Evolutionary conservation across 2,329 filamentous ascomycete species (phyloP).

Genomic region (Aspergillaceae sp.): DNA sequence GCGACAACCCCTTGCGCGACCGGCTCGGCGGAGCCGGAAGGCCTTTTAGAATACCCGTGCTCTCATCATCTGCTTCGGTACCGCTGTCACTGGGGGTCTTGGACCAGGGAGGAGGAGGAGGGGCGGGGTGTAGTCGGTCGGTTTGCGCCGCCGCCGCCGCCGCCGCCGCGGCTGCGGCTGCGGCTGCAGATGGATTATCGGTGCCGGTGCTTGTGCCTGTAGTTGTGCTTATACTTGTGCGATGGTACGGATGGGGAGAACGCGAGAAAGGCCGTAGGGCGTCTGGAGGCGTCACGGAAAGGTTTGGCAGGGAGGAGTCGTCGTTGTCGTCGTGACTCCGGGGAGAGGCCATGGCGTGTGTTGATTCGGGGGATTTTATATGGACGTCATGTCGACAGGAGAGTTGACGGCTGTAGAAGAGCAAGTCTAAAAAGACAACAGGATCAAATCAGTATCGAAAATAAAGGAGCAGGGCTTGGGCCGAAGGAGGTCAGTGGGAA

Average conservation of each 20-base stretch:
- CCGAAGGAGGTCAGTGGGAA: background rate
- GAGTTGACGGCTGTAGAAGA: conserved; percentile 3
- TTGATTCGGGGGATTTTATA: conserved; percentile 7
- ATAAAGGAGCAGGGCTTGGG: too few relatives aligned
- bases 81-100: conserved; percentile 74
- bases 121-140: conserved; percentile 18
- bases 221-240: conserved; percentile 36
- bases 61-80: conserved; percentile 91
- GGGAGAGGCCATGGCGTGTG: conserved; percentile 23
- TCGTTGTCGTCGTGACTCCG: conserved; percentile 21
- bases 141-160: conserved; percentile 21
- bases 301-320: background rate
- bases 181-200: conserved; percentile 15
- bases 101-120: conserved; percentile 41
- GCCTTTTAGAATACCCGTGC: conserved; percentile 64
- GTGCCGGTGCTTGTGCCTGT: conserved; percentile 43
- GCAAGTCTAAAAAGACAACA: background rate
- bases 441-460: too few relatives aligned
- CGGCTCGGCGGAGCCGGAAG: conserved; percentile 68
- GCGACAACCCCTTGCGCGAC: conserved; percentile 64
- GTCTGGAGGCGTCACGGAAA: conserved; percentile 3
- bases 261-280: conserved; percentile 47
- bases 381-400: conserved; percentile 20
- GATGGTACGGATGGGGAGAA: conserved; percentile 61
- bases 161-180: too few relatives aligned